phyloP scores from a whole-genome alignment of 441 rosid genomes.

The Croton laevigatus region DNA sequence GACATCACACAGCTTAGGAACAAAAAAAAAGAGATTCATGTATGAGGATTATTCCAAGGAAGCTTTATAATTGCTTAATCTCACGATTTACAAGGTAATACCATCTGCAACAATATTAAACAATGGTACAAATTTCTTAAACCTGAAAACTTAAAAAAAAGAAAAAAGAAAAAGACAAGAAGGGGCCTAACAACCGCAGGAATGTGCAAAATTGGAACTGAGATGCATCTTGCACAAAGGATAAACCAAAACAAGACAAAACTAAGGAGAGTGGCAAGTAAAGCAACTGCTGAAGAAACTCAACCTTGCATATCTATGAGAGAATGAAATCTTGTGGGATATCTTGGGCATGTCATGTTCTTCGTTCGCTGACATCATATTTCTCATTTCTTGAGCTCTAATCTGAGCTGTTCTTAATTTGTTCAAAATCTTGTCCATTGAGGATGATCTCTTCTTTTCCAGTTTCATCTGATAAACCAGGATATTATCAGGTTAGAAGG shows the following conservation, averaged over 20 bases:
- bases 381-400: constrained; percentile 78
- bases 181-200: background rate
- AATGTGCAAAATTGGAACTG: background rate
- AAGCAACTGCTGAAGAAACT: constrained; percentile 60
- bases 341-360: constrained; percentile 37
- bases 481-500: constrained; percentile 6
- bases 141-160: too few species aligned
- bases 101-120: background rate
- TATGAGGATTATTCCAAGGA: background rate
- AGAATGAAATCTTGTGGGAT: constrained; percentile 34
- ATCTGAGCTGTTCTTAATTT: constrained; percentile 61
- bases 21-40: too few species aligned
- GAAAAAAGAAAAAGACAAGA: background rate
- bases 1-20: too few species aligned
- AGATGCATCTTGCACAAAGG: background rate
- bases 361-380: constrained; percentile 37
- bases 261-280: constrained; percentile 41
- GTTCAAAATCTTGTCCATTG: constrained; percentile 71
- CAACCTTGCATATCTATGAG: constrained; percentile 33
- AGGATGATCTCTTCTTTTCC: constrained; percentile 81
- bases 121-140: background rate
- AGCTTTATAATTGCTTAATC: background rate
- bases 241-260: background rate
- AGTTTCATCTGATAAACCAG: constrained; percentile 57
- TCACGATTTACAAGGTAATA: background rate